Conservation (phyloP, 805 yeast species). For the Sungouiozyma intestinalis region DNA sequence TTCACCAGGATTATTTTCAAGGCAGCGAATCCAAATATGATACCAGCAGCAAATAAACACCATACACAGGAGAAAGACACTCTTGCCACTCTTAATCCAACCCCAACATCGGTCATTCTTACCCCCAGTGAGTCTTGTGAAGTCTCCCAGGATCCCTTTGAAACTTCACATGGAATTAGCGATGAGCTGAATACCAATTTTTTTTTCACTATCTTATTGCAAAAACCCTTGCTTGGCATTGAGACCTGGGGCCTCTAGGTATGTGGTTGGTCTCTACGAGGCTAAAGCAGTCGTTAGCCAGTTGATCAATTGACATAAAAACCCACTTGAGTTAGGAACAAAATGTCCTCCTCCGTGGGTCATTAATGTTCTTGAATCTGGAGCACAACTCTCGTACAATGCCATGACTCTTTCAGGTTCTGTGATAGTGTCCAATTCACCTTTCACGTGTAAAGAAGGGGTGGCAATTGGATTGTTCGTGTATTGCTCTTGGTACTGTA, state of each 20-base stretch:
- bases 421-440: conserved; percentile 86
- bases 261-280: too few species aligned
- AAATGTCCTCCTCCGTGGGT: conserved; percentile 95
- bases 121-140: background rate
- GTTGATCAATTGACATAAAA: conserved; percentile 25
- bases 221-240: too few species aligned
- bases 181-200: background rate
- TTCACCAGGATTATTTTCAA: conserved; percentile 68
- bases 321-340: conserved; percentile 70
- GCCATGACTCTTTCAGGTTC: conserved; percentile 54
- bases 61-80: conserved; percentile 66
- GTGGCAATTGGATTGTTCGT: conserved; percentile 21
- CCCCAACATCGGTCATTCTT: background rate
- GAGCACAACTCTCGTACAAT: conserved; percentile 42
- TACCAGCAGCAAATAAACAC: conserved; percentile 90
- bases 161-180: background rate
- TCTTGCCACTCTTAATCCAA: conserved; percentile 31
- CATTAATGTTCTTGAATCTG: conserved; percentile 36
- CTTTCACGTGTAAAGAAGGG: conserved; percentile 67
- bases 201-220: background rate
- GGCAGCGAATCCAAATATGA: conserved; percentile 93
- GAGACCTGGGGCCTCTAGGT: too few species aligned
- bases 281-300: conserved; percentile 27
- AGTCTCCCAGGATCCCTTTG: background rate
- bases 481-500: conserved; percentile 21